A percentile compares a stretch with the other conserved stretches of the same genome.
Conservation (phyloP, 2,329 filamentous ascomycete genomes). For the Fusarium paranaense region DNA sequence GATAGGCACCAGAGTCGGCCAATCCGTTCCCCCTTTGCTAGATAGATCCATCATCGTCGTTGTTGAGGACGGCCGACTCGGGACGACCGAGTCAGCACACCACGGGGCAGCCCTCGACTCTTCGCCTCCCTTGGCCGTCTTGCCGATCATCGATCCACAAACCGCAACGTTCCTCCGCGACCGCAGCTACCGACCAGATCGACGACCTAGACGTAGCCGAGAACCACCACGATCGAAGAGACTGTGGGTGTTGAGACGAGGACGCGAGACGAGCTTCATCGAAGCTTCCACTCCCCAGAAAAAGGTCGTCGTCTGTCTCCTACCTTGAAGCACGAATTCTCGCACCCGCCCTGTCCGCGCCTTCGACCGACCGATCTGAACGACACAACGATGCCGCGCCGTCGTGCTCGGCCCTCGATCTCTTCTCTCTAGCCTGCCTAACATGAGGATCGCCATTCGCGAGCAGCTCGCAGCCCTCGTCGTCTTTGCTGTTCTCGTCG, state of each 20-base stretch:
- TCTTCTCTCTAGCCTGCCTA: constrained; percentile 43
- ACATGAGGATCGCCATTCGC: constrained; percentile 87
- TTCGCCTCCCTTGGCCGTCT: constrained; percentile 38
- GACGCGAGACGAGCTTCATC: constrained; percentile 6
- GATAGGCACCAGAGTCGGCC: background rate
- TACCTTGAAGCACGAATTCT: constrained; percentile 9
- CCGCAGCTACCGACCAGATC: constrained; percentile 12
- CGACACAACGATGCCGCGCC: constrained; percentile 45
- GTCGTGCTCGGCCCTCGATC: constrained; percentile 29
- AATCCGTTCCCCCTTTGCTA: background rate
- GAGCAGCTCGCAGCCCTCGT: constrained; percentile 88
- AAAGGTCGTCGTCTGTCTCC: background rate
- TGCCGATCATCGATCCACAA: constrained; percentile 41
- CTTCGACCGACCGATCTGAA: constrained; percentile 16
- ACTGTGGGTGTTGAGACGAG: constrained; percentile 2
- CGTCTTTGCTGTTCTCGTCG: constrained; percentile 77
- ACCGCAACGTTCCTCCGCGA: constrained; percentile 23
- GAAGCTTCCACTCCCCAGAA: background rate
- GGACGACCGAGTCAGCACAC: constrained; percentile 34
- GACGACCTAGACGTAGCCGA: background rate
- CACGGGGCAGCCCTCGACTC: constrained; percentile 9
- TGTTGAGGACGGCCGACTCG: constrained; percentile 9
- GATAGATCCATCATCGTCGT: background rate
- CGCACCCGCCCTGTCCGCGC: constrained; percentile 10
- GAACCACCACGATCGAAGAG: background rate